phyloP scores from a whole-genome alignment of 2,329 filamentous ascomycete species.

The Pyrenophora tritici-repentis region DNA sequence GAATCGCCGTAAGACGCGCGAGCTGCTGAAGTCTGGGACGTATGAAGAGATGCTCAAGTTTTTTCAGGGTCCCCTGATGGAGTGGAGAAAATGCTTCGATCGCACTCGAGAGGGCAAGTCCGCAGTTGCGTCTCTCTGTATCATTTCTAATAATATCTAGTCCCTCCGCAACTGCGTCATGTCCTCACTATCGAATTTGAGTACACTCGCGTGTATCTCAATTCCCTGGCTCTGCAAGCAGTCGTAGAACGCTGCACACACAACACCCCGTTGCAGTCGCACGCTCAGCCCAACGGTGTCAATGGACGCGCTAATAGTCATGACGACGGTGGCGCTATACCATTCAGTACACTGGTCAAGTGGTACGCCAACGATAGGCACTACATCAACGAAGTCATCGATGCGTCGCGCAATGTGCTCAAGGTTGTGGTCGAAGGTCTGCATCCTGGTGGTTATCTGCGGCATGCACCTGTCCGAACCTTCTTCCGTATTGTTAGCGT shows the following conservation, averaged over 20 bases:
- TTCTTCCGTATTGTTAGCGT: conserved; percentile 87
- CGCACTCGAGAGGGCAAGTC: conserved; percentile 61
- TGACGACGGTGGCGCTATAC: conserved; percentile 50
- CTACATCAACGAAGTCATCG: conserved; percentile 73
- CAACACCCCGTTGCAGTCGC: conserved; percentile 58
- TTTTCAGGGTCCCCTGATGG: conserved; percentile 75
- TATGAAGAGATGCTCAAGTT: conserved; percentile 82
- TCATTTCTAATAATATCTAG: conserved; percentile 43
- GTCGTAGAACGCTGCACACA: conserved; percentile 91
- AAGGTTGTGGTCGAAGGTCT: conserved; percentile 77
- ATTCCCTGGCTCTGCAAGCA: conserved; percentile 90
- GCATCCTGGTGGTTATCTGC: conserved; percentile 74
- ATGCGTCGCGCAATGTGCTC: conserved; percentile 76
- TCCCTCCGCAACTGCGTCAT: conserved; percentile 65
- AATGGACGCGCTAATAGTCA: conserved; percentile 27
- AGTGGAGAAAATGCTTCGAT: conserved; percentile 84
- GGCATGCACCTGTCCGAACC: conserved; percentile 80
- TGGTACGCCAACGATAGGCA: conserved; percentile 64
- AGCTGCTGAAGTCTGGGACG: conserved; percentile 82
- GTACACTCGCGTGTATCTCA: conserved; percentile 92
- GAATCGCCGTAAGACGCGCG: conserved; percentile 83
- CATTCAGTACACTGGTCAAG: conserved; percentile 52
- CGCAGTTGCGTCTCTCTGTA: neutral
- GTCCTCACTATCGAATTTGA: conserved; percentile 95
- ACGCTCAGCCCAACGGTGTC: conserved; percentile 36